Conservation (phyloP, 345 rosid species). For the Odontarrhena argentea region DNA sequence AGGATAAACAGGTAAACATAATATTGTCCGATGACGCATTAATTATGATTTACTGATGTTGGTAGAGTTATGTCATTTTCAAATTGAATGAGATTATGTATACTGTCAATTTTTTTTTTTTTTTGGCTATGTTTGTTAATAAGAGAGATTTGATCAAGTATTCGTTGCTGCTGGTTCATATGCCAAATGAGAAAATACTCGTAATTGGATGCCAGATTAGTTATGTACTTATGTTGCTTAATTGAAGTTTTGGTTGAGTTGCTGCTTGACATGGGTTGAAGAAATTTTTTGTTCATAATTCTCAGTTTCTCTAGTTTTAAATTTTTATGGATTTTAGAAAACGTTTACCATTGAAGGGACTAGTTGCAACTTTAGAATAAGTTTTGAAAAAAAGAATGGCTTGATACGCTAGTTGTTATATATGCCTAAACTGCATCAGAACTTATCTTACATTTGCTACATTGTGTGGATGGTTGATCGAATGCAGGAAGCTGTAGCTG, state of each 20-base stretch:
- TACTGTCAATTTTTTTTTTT: too few relatives aligned
- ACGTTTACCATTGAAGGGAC: background rate
- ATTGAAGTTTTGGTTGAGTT: background rate
- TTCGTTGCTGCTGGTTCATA: too few relatives aligned
- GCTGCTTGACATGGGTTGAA: too few relatives aligned
- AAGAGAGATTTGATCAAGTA: background rate
- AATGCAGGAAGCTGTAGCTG: constrained; percentile 80
- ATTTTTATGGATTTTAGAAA: background rate
- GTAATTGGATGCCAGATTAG: too few relatives aligned
- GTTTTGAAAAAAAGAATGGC: background rate
- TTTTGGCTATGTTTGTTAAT: background rate
- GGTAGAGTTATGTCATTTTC: constrained; percentile 26
- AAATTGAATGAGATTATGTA: background rate
- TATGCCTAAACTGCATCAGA: too few relatives aligned
- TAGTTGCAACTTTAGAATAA: background rate
- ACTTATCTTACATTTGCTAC: background rate
- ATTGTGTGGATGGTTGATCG: background rate
- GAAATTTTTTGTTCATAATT: background rate
- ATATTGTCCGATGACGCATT: background rate
- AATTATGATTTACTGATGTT: background rate
- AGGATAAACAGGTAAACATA: constrained; percentile 64
- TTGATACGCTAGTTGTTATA: too few relatives aligned
- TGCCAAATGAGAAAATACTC: too few relatives aligned
- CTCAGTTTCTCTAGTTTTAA: background rate
- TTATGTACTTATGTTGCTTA: background rate